Evolutionary conservation across 768 basidiomycete genomes (phyloP), one percentile per base, ranked within the genome.

Genomic region (Hortiboletus campestris): DNA sequence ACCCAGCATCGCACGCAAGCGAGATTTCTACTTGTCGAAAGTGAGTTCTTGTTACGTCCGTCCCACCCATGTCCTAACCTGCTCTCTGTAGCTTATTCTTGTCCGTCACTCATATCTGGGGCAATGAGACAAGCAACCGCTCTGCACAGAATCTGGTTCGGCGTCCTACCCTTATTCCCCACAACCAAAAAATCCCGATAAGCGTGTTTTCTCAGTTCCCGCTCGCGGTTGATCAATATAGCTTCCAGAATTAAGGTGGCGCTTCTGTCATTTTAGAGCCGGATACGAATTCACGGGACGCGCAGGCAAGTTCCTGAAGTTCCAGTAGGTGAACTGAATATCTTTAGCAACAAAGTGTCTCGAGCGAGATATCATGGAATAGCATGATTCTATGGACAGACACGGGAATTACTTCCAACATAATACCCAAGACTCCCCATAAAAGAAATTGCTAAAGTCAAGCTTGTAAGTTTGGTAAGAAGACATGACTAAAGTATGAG

Each of bases 391-490:
- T 34, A 11, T 25, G 25, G 25, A 25, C 2, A 25, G 25, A 25
- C 25, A 34, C 4, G 16, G n/a, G 12, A 31, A 25, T 55, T 29
- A 64, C 46, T 56, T 60, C 63, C 63, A 66, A 14, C 63, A 64
- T 4, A 16, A 35, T 0, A 4, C 2, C 63, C 63, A 66, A 13
- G 64, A 63, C 16, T 66, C 50, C n/a, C 63, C 63, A 55, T 60
- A 50, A 2, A 22, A 5, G 41, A 52, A 66, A 19, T 49, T 4
- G 29, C 46, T 47, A 3, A 45, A 32, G 28, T 63, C 63, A 22
- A 63, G 52, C 17, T 36, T 59, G 43, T 60, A 64, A 39, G 25
- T 34, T 6, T 19, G 22, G 2, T 55, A 22, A 38, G 39, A 20
- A 45, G 63, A 66, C 9, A 55, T 56, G 11, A 66, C 57, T 17